Conservation (phyloP, 1,284 basidiomycete genomes). For the Austroboletus niveus region DNA sequence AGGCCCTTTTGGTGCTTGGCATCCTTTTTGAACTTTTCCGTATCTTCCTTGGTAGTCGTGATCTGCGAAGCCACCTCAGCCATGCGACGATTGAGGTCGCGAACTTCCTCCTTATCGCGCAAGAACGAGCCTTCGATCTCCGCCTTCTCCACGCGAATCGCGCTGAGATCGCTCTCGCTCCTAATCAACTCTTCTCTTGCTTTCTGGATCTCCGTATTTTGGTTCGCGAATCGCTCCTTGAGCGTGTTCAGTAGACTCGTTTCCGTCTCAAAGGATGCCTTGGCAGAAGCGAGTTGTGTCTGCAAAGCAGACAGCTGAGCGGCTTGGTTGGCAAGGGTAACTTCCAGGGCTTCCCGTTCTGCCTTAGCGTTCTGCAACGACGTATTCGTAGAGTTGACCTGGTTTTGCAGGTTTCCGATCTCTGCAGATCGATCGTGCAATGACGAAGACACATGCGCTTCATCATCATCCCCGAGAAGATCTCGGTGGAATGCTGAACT, state of each 20-base stretch:
- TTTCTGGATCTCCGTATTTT: constrained; percentile 75
- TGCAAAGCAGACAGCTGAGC: constrained; percentile 71
- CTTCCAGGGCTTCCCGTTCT: constrained; percentile 59
- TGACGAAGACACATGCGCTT: constrained; percentile 44
- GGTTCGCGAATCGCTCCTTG: constrained; percentile 69
- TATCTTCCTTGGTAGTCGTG: constrained; percentile 65
- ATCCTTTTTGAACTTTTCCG: constrained; percentile 92
- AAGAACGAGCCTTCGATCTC: constrained; percentile 89
- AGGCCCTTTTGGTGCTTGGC: constrained; percentile 95
- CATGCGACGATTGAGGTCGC: constrained; percentile 84
- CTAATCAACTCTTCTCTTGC: constrained; percentile 81
- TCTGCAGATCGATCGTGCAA: constrained; percentile 73
- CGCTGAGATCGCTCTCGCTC: constrained; percentile 91
- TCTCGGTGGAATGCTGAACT: constrained; percentile 41
- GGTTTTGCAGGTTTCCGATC: constrained; percentile 84
- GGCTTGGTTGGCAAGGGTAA: constrained; percentile 59
- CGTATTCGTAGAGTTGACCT: constrained; percentile 76
- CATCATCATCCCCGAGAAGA: constrained; percentile 73
- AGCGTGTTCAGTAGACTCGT: constrained; percentile 72
- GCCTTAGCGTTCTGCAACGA: constrained; percentile 61
- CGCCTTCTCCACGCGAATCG: constrained; percentile 84
- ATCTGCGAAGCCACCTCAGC: constrained; percentile 78
- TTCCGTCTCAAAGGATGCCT: constrained; percentile 85
- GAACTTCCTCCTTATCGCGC: constrained; percentile 92
- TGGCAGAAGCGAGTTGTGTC: constrained; percentile 73